A percentile compares a stretch with the other conserved stretches of the same genome.
phyloP scores from a whole-genome alignment of 768 basidiomycete species.

The Lactifluus piperatus region DNA sequence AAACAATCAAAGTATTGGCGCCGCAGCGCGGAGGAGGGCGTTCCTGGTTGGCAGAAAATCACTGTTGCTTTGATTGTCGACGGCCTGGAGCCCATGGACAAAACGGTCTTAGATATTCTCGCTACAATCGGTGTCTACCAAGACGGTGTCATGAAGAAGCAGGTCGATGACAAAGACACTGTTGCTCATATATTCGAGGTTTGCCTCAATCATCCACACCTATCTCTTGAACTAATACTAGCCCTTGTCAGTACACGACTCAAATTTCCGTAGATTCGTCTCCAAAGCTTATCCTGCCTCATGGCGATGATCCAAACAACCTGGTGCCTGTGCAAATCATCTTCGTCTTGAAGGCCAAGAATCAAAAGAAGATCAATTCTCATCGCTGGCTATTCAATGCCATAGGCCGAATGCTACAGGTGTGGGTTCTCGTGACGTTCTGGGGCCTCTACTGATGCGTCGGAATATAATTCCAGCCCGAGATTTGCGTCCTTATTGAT shows the following conservation, averaged over 20 bases:
- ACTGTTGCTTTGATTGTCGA: constrained; percentile 86
- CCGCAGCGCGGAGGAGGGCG: constrained; percentile 71
- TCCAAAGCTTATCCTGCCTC: constrained; percentile 86
- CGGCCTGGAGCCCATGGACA: constrained; percentile 93
- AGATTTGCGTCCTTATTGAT: constrained; percentile 87
- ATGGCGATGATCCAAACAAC: constrained; percentile 84
- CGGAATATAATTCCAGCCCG: constrained; percentile 45
- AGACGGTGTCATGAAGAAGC: constrained; percentile 92
- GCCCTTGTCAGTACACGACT: constrained; percentile 71
- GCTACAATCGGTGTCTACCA: constrained; percentile 91
- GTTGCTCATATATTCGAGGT: constrained; percentile 96
- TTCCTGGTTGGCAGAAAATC: constrained; percentile 86
- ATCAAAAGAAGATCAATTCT: constrained; percentile 93
- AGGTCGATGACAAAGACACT: constrained; percentile 79
- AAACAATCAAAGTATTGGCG: constrained; percentile 93
- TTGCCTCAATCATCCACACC: background rate
- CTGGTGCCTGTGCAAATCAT: constrained; percentile 90
- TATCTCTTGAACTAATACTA: constrained; percentile 3
- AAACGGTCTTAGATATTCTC: constrained; percentile 81
- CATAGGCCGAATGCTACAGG: constrained; percentile 73
- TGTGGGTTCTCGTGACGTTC: constrained; percentile 26
- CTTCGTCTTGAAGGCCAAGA: constrained; percentile 85
- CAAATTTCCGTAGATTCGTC: constrained; percentile 89
- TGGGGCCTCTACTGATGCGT: background rate
- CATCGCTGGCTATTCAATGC: constrained; percentile 97